Base-by-base conservation (phyloP, 2,329 filamentous ascomycete genomes). In the Phoma sp. region DNA sequence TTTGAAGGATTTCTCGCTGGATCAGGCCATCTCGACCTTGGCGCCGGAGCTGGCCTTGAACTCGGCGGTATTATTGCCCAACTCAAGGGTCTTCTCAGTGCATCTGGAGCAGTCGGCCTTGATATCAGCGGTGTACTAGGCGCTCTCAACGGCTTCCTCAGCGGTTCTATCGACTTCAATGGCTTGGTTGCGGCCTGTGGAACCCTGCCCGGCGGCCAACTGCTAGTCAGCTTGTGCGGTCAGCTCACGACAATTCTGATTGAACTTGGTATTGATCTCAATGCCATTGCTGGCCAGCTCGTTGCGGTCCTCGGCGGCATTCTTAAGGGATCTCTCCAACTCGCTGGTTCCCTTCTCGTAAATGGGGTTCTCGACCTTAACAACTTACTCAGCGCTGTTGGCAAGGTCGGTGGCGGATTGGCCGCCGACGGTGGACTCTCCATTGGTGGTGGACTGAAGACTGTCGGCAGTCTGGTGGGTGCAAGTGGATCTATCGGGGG, bases 151-250 rank as follows among this genome's bases (percentile, higher is more conserved):
- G 44, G 51, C 21, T 32, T 54, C 17, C 44, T 54, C 17, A 54
- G 13, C 12, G 51, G 51, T 7, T 32, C 38, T 2, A 4, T 48
- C 25, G 51, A 54, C 33, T 36, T 54, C 6, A 54, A 48, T n/a
- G 44, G 51, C 25, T 54, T 54, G 21, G 13, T 54, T 22, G 38
- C 44, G 6, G 51, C 33, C 3, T 38, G 31, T n/a, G 44, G 32
- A 17, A 48, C 48, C 38, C 51, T 54, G 1, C 44, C 51, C 17
- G 44, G 44, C 21, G 51, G 51, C 15, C 8, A 54, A n/a, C 17
- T 54, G 13, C 15, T 54, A 7, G 44, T 54, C 44, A 44, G 44
- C 27, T 22, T 54, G n/a, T 54, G 44, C n/a, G 44, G 44, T n/a
- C 13, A 48, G 25, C 44, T 54, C 25, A 27, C 35, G 2, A 31